Conservation (phyloP, 306 rosid species). For the Dryas alaskensis region DNA sequence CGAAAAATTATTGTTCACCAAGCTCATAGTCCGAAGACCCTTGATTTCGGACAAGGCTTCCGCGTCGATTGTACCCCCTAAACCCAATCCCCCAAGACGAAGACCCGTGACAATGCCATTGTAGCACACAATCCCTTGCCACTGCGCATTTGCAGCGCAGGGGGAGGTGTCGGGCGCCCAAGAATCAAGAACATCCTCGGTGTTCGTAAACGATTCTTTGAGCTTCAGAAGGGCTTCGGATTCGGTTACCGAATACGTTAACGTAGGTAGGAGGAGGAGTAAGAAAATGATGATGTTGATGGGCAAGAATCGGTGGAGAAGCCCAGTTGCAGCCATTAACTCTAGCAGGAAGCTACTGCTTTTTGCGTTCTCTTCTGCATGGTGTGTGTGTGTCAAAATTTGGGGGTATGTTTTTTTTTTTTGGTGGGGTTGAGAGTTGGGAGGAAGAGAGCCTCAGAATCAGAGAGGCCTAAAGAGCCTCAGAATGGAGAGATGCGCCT, state of each 20-base stretch:
- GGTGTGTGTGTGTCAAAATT: background rate
- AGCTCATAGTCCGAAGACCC: slow-evolving; percentile 48
- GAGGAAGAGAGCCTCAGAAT: slow-evolving; percentile 19
- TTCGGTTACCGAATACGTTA: slow-evolving; percentile 41
- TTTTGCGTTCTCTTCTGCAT: background rate
- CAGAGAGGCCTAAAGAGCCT: slow-evolving; percentile 1
- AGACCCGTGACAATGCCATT: slow-evolving; percentile 49
- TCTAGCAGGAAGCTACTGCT: slow-evolving; percentile 13
- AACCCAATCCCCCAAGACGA: slow-evolving; percentile 47
- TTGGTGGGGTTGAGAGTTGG: background rate
- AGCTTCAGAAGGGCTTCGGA: slow-evolving; percentile 55
- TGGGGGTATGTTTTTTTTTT: background rate
- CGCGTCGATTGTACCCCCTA: slow-evolving; percentile 43
- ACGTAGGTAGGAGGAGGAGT: slow-evolving; percentile 5
- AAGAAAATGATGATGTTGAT: slow-evolving; percentile 3
- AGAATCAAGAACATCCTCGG: slow-evolving; percentile 25
- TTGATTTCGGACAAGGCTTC: slow-evolving; percentile 42
- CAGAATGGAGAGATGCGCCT: slow-evolving; percentile 3
- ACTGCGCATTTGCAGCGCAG: slow-evolving; percentile 31
- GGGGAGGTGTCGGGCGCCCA: slow-evolving; percentile 49
- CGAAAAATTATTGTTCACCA: slow-evolving; percentile 48
- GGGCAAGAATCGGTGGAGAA: slow-evolving; percentile 18
- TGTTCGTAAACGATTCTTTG: slow-evolving; percentile 44
- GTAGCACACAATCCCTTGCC: slow-evolving; percentile 55
- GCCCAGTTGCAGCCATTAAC: slow-evolving; percentile 43